A percentile compares a stretch with the other conserved stretches of the same genome.
phyloP scores from a whole-genome alignment of 495 filamentous ascomycete species.

The Lasiosphaeris hirsuta region DNA sequence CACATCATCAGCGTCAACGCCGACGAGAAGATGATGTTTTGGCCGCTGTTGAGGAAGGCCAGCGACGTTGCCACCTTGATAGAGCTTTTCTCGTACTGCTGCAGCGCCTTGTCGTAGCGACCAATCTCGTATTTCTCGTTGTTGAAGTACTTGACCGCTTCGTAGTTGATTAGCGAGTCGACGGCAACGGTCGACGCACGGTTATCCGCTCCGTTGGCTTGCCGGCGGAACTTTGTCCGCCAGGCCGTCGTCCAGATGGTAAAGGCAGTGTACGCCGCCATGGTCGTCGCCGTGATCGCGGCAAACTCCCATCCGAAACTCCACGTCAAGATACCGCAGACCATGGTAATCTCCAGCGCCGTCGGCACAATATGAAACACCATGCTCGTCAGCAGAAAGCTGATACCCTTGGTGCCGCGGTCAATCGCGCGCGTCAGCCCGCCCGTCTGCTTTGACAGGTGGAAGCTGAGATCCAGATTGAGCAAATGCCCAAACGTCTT shows the following conservation, averaged over 20 bases:
- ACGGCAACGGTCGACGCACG: conserved; percentile 92
- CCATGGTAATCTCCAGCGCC: conserved; percentile 87
- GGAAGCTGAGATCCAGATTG: conserved; percentile 86
- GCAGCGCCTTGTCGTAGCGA: conserved; percentile 83
- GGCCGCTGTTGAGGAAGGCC: conserved; percentile 92
- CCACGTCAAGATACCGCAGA: conserved; percentile 90
- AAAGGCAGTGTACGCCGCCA: conserved; percentile 90
- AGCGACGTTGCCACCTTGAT: conserved; percentile 96
- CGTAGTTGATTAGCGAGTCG: conserved; percentile 95
- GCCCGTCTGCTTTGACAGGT: conserved; percentile 89
- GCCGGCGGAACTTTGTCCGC: conserved; percentile 92
- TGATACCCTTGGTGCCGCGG: conserved; percentile 95
- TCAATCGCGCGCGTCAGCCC: conserved; percentile 93
- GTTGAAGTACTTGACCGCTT: conserved; percentile 99
- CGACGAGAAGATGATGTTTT: conserved; percentile 94
- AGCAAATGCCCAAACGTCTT: conserved; percentile 92
- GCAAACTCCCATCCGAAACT: conserved; percentile 92
- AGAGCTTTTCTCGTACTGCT: conserved; percentile 84
- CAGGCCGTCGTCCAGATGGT: conserved; percentile 94
- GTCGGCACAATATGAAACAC: conserved; percentile 97
- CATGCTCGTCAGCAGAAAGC: conserved; percentile 94
- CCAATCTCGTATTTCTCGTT: conserved; percentile 92
- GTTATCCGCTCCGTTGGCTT: conserved; percentile 95
- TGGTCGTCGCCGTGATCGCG: conserved; percentile 83
- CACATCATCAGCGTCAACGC: conserved; percentile 99